A percentile compares a stretch with the other conserved stretches of the same genome.
phyloP scores from a whole-genome alignment of 73 alveolate species.

The Diophrys sp. region DNA sequence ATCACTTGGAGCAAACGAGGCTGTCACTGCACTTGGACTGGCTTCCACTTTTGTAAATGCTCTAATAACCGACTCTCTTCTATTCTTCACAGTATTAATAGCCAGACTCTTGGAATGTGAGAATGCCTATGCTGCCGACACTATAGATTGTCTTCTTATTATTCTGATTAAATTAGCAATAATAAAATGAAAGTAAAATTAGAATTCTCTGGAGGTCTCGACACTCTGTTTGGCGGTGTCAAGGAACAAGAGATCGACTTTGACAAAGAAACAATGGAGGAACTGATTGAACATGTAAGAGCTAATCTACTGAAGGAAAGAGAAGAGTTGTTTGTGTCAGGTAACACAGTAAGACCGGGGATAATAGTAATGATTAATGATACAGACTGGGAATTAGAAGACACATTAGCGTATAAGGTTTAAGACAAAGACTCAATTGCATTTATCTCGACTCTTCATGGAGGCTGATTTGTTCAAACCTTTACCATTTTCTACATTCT shows the following conservation, averaged over 20 bases:
- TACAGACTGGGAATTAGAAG: constrained; percentile 94
- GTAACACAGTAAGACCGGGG: constrained; percentile 78
- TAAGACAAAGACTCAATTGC: constrained; percentile 75
- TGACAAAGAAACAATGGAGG: constrained; percentile 38
- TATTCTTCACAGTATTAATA: no score
- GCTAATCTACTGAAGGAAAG: constrained; percentile 39
- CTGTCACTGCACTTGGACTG: no score
- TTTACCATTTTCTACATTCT: constrained; percentile 1
- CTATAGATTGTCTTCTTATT: no score
- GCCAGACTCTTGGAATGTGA: no score
- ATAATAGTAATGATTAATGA: constrained; percentile 90
- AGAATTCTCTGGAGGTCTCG: constrained; percentile 50
- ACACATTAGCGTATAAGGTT: constrained; percentile 64
- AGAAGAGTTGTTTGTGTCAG: constrained; percentile 63
- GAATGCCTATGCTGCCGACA: no score
- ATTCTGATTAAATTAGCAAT: no score
- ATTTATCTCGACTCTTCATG: constrained; percentile 91
- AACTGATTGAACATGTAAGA: constrained; percentile 26
- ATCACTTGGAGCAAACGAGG: no score
- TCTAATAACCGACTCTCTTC: no score
- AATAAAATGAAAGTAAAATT: constrained; percentile 42
- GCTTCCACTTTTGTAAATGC: no score
- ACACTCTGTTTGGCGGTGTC: constrained; percentile 30
- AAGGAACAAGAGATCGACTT: constrained; percentile 17
- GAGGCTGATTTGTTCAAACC: constrained; percentile 68